Conservation (phyloP, 31 red algal genomes). For the Endocladia muricata region DNA sequence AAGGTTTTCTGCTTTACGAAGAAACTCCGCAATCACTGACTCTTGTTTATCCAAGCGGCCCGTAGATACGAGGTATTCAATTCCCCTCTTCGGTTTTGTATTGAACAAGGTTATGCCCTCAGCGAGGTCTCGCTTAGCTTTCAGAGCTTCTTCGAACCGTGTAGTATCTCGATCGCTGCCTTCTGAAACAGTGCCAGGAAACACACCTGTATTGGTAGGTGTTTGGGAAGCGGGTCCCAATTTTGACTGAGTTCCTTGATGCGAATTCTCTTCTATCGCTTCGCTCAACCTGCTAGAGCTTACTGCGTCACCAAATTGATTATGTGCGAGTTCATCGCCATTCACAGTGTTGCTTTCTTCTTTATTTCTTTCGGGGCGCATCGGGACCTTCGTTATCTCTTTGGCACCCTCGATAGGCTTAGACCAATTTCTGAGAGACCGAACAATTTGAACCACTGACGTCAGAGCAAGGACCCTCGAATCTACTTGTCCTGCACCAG, state of each 20-base stretch:
- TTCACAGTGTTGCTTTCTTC: background rate
- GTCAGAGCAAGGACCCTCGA: constrained; percentile 30
- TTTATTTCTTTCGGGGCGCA: background rate
- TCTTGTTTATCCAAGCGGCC: constrained; percentile 48
- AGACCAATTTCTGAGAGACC: constrained; percentile 48
- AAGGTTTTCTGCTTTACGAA: constrained; percentile 63
- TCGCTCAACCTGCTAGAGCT: background rate
- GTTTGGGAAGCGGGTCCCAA: background rate
- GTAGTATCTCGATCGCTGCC: constrained; percentile 64
- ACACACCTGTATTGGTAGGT: background rate
- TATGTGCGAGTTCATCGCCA: background rate
- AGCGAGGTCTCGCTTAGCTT: constrained; percentile 65
- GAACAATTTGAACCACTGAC: constrained; percentile 48
- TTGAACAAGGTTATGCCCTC: constrained; percentile 82
- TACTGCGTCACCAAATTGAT: background rate
- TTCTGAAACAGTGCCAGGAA: constrained; percentile 47
- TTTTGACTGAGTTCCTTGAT: background rate
- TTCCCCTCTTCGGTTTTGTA: constrained; percentile 71
- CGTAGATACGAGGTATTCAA: constrained; percentile 54
- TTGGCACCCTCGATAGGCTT: constrained; percentile 48
- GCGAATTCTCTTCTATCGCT: background rate
- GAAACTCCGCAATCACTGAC: constrained; percentile 63
- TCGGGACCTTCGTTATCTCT: background rate
- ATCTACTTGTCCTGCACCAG: constrained; percentile 30
- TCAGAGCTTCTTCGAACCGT: constrained; percentile 68